Percentiles rank a stretch among this genome's conserved stretches.
These are phyloP conservation scores for Suillus spraguei DNA, from an alignment of 768 basidiomycete species.

Conservation along the genomic window DNA sequence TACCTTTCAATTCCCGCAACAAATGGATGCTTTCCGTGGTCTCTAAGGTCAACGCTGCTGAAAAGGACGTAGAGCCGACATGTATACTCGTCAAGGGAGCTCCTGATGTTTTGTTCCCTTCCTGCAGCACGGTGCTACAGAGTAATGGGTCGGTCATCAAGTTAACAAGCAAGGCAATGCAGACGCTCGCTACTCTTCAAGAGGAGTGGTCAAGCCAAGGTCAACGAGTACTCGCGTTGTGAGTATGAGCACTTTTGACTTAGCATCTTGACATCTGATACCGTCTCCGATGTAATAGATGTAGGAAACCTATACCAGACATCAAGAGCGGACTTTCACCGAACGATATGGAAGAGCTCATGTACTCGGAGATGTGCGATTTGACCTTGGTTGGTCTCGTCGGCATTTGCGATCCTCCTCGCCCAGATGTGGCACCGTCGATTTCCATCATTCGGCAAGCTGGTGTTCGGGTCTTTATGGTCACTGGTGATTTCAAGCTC, in stretches of 20 bases:
- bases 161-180: conserved; percentile 18
- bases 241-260: conserved; percentile 1
- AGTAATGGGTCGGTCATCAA: conserved; percentile 27
- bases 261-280: neutral
- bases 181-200: conserved; percentile 23
- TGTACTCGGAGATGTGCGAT: conserved; percentile 32
- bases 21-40: conserved; percentile 52
- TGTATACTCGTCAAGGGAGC: conserved; percentile 51
- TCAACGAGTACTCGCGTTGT: conserved; percentile 48
- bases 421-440: conserved; percentile 46
- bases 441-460: conserved; percentile 45
- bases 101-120: conserved; percentile 47
- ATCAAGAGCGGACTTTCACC: conserved; percentile 16
- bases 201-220: conserved; percentile 43
- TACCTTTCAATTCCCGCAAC: conserved; percentile 44
- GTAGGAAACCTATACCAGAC: conserved; percentile 6
- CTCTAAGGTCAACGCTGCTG: conserved; percentile 16
- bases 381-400: conserved; percentile 47
- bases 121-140: conserved; percentile 31
- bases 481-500: conserved; percentile 50
- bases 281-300: neutral
- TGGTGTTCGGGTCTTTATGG: conserved; percentile 51
- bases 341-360: conserved; percentile 33
- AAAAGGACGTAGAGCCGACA: conserved; percentile 15
- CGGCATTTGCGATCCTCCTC: conserved; percentile 54